These are phyloP conservation scores for Exophiala aquamarina DNA, from an alignment of 2,329 filamentous ascomycete genomes.

Conservation along the genomic window DNA sequence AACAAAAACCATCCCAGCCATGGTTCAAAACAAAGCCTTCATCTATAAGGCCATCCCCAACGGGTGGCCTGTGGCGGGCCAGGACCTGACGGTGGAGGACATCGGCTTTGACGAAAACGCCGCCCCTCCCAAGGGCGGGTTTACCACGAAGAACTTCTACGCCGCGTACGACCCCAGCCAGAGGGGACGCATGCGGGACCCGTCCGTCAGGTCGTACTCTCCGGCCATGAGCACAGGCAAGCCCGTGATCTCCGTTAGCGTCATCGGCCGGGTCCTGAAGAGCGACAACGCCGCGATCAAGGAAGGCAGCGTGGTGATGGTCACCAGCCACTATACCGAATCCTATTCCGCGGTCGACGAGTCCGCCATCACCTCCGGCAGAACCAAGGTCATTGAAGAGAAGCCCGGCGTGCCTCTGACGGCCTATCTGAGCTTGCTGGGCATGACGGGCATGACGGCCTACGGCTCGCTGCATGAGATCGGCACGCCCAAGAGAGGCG, in stretches of 20 bases:
- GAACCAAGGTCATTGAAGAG: conserved; percentile 49
- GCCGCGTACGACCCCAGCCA: conserved; percentile 76
- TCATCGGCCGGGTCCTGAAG: conserved; percentile 65
- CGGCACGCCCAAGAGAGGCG: conserved; percentile 65
- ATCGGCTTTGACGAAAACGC: conserved; percentile 66
- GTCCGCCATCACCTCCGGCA: conserved; percentile 29
- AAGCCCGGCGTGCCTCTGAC: conserved; percentile 57
- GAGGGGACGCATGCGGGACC: conserved; percentile 68
- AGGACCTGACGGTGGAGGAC: conserved; percentile 68
- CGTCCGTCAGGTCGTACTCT: conserved; percentile 62
- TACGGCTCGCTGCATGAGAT: conserved; percentile 68
- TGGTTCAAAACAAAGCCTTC: conserved; percentile 66
- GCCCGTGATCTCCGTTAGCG: conserved; percentile 59
- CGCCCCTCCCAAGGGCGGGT: conserved; percentile 53
- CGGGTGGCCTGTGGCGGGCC: conserved; percentile 66
- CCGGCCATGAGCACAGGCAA: conserved; percentile 58
- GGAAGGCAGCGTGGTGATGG: conserved; percentile 55
- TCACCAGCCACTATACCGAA: conserved; percentile 43
- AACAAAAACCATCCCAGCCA: neutral
- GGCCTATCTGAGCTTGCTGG: conserved; percentile 65
- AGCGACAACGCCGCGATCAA: conserved; percentile 60
- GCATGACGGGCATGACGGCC: conserved; percentile 69
- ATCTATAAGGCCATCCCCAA: conserved; percentile 70
- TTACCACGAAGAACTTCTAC: conserved; percentile 67
- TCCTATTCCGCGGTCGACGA: conserved; percentile 63